Percentiles rank a stretch among this genome's conserved stretches.
These are phyloP conservation scores for Globisporangium lucens DNA, from an alignment of 352 stramenopile species.

Conservation along the genomic window DNA sequence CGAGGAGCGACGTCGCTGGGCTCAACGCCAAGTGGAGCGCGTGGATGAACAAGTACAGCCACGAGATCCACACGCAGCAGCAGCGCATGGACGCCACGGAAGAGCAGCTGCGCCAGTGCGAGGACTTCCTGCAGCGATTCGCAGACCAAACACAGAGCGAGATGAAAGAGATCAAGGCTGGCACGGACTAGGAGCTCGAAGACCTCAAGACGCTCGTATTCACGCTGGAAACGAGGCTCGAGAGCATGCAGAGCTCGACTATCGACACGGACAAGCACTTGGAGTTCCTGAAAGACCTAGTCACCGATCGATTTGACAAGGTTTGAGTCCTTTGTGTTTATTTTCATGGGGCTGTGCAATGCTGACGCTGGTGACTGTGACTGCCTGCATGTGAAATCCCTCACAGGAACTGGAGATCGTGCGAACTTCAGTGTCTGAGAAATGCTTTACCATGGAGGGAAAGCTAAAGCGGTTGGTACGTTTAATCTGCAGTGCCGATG, in stretches of 20 bases:
- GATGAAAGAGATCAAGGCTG: constrained; percentile 18
- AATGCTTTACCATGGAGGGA: constrained; percentile 43
- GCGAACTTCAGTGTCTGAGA: constrained; percentile 53
- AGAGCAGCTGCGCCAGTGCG: constrained; percentile 39
- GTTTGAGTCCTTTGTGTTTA: background rate
- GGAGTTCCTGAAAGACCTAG: constrained; percentile 35
- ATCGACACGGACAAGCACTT: constrained; percentile 36
- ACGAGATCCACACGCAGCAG: constrained; percentile 37
- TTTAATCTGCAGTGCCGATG: background rate
- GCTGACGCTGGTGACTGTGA: background rate
- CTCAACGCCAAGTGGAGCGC: constrained; percentile 40
- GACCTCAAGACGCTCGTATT: constrained; percentile 53
- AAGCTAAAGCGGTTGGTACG: constrained; percentile 42
- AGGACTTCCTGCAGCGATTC: constrained; percentile 38
- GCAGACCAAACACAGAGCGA: constrained; percentile 32
- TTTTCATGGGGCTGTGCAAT: background rate
- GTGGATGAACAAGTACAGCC: constrained; percentile 71
- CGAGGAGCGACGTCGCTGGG: constrained; percentile 27
- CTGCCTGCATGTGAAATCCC: background rate
- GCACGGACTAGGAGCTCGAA: constrained; percentile 36
- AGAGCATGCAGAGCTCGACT: constrained; percentile 33
- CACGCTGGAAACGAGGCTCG: constrained; percentile 36
- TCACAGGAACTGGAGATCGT: constrained; percentile 54
- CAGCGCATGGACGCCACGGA: constrained; percentile 29
- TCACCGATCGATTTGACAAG: constrained; percentile 45